These are phyloP conservation scores for Colletotrichum cordylinicola DNA, from an alignment of 2,329 filamentous ascomycete species.

Conservation along the genomic window DNA sequence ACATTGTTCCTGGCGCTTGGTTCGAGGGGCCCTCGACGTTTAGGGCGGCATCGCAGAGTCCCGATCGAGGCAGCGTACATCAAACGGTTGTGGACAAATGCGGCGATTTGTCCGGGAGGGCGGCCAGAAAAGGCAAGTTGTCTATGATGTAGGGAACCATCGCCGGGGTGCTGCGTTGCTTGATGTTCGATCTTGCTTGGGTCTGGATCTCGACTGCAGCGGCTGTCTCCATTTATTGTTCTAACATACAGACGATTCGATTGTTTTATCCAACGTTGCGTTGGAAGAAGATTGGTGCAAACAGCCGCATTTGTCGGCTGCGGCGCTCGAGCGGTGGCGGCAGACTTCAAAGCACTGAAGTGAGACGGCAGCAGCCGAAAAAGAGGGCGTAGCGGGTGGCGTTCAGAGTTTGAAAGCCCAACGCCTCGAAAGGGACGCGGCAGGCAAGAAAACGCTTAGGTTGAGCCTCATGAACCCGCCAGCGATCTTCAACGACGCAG, in stretches of 20 bases:
- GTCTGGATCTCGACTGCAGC: neutral
- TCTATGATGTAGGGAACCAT: neutral
- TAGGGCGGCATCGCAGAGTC: neutral
- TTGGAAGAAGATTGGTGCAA: neutral
- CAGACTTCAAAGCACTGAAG: neutral
- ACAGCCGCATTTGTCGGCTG: neutral
- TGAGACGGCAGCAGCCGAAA: neutral
- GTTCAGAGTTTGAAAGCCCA: neutral
- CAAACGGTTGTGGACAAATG: neutral
- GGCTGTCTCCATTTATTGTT: neutral
- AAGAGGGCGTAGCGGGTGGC: neutral
- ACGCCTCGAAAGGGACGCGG: neutral
- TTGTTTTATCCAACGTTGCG: neutral
- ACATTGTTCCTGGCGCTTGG: neutral
- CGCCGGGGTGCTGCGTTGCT: neutral
- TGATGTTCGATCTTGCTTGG: neutral
- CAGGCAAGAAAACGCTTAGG: neutral
- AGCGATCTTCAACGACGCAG: neutral
- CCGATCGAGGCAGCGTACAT: neutral
- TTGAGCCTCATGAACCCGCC: neutral
- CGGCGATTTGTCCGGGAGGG: neutral
- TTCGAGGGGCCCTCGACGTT: neutral
- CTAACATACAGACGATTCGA: neutral
- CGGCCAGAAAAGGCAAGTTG: neutral
- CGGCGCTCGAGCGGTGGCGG: neutral